phyloP scores from a whole-genome alignment of 2,329 filamentous ascomycete genomes.

The Paecilomyces sp. region DNA sequence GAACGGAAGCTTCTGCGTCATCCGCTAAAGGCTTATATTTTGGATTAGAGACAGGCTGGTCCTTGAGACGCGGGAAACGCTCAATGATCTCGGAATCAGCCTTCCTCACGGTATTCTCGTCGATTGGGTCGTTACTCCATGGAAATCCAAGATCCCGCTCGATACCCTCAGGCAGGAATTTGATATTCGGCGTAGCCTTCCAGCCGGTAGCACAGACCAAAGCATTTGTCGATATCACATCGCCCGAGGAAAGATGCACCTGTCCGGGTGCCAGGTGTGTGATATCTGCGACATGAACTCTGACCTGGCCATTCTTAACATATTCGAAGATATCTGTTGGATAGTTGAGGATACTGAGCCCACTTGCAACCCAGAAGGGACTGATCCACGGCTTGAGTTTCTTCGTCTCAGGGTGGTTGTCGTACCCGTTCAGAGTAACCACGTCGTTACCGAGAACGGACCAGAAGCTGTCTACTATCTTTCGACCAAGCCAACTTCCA shows the following conservation, averaged over 20 bases:
- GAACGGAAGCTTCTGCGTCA: slow-evolving; percentile 29
- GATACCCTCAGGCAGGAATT: slow-evolving; percentile 30
- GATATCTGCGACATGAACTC: slow-evolving; percentile 51
- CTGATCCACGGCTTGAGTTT: slow-evolving; percentile 41
- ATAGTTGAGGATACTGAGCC: slow-evolving; percentile 57
- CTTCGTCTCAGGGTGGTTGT: slow-evolving; percentile 36
- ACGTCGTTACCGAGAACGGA: slow-evolving; percentile 42
- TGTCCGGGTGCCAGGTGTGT: slow-evolving; percentile 36
- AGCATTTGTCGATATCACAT: slow-evolving; percentile 40
- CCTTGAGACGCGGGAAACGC: slow-evolving; percentile 2
- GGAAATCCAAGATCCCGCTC: slow-evolving; percentile 4
- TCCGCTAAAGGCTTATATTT: slow-evolving; percentile 22
- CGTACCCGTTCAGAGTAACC: slow-evolving; percentile 39
- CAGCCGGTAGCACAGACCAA: slow-evolving; percentile 54
- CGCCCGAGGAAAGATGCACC: slow-evolving; percentile 44
- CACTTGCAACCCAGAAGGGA: slow-evolving; percentile 49
- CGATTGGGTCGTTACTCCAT: slow-evolving; percentile 1
- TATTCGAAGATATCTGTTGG: slow-evolving; percentile 50
- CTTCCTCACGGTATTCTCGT: slow-evolving; percentile 6
- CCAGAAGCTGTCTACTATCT: slow-evolving; percentile 49
- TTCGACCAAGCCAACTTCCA: slow-evolving; percentile 44
- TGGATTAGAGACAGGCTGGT: slow-evolving; percentile 6
- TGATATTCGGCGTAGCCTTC: slow-evolving; percentile 42
- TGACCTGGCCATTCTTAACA: slow-evolving; percentile 47
- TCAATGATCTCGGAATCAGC: slow-evolving; percentile 8